Percentiles rank a stretch among this genome's conserved stretches.
These are phyloP conservation scores for Sarocladium oryzae DNA, from an alignment of 2,329 filamentous ascomycete genomes.

Conservation along the genomic window DNA sequence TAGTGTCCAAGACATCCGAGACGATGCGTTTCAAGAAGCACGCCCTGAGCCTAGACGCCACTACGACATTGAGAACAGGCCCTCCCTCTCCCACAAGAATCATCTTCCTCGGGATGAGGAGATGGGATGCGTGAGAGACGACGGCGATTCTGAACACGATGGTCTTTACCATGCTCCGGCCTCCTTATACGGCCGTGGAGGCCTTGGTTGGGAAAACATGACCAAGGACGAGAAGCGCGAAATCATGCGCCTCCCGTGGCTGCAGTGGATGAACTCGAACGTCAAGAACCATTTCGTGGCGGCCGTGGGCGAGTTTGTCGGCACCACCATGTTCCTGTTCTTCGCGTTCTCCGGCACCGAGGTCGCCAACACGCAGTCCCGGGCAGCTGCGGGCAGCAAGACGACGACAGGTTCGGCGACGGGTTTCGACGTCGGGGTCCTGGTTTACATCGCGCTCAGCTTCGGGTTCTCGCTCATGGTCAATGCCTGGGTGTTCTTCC, in stretches of 20 bases:
- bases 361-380: constrained; percentile 32
- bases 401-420: constrained; percentile 37
- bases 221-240: constrained; percentile 33
- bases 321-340: constrained; percentile 37
- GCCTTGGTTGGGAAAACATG: constrained; percentile 31
- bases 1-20: neutral
- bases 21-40: neutral
- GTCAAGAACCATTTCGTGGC: constrained; percentile 38
- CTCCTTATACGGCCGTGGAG: constrained; percentile 12
- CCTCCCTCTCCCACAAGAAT: neutral
- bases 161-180: constrained; percentile 13
- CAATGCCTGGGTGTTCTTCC: constrained; percentile 42
- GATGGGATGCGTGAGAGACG: neutral
- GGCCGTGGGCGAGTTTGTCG: constrained; percentile 31
- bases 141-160: neutral
- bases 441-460: constrained; percentile 34
- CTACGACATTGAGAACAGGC: neutral
- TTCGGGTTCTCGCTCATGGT: constrained; percentile 39
- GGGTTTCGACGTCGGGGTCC: constrained; percentile 35
- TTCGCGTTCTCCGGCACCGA: constrained; percentile 36
- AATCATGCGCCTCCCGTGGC: constrained; percentile 37
- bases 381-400: constrained; percentile 18
- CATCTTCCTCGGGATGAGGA: neutral
- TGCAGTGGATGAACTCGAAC: constrained; percentile 39
- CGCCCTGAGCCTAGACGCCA: neutral